phyloP scores from a whole-genome alignment of 768 basidiomycete genomes.

The Cystoderma amianthinum region DNA sequence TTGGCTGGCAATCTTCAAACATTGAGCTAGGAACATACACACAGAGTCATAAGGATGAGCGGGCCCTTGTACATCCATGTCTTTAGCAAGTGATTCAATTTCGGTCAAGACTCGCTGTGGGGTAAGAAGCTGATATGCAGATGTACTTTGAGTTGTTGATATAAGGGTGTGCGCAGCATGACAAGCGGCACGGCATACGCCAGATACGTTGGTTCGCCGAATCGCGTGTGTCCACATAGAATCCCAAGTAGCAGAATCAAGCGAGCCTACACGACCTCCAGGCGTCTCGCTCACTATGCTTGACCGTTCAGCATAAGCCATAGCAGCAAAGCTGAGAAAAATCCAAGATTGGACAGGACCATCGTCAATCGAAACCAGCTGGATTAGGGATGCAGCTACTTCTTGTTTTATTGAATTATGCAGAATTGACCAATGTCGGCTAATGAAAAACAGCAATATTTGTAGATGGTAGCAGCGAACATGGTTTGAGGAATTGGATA shows the following conservation, averaged over 20 bases:
- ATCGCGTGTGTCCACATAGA: slow-evolving; percentile 78
- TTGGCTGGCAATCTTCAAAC: slow-evolving; percentile 64
- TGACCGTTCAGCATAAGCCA: slow-evolving; percentile 44
- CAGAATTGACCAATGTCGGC: slow-evolving; percentile 65
- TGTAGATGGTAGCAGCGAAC: slow-evolving; percentile 54
- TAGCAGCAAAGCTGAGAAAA: slow-evolving; percentile 71
- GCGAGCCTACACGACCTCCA: neutral
- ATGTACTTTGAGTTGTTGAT: slow-evolving; percentile 16
- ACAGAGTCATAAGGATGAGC: slow-evolving; percentile 84
- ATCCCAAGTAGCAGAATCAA: slow-evolving; percentile 56
- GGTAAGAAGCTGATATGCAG: slow-evolving; percentile 29
- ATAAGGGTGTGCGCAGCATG: slow-evolving; percentile 59
- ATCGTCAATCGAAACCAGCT: slow-evolving; percentile 62
- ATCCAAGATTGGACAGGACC: slow-evolving; percentile 73
- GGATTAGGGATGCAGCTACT: slow-evolving; percentile 47
- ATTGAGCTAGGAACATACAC: slow-evolving; percentile 71
- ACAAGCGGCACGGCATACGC: slow-evolving; percentile 74
- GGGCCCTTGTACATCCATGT: slow-evolving; percentile 89
- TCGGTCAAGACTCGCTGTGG: slow-evolving; percentile 58
- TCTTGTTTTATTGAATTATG: slow-evolving; percentile 51
- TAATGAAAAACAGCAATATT: slow-evolving; percentile 77
- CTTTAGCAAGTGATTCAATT: slow-evolving; percentile 73
- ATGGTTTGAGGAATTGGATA: slow-evolving; percentile 19
- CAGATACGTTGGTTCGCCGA: slow-evolving; percentile 61
- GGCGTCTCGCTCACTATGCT: neutral